phyloP scores from a whole-genome alignment of 352 stramenopile species.

The Pythium sukuiense region DNA sequence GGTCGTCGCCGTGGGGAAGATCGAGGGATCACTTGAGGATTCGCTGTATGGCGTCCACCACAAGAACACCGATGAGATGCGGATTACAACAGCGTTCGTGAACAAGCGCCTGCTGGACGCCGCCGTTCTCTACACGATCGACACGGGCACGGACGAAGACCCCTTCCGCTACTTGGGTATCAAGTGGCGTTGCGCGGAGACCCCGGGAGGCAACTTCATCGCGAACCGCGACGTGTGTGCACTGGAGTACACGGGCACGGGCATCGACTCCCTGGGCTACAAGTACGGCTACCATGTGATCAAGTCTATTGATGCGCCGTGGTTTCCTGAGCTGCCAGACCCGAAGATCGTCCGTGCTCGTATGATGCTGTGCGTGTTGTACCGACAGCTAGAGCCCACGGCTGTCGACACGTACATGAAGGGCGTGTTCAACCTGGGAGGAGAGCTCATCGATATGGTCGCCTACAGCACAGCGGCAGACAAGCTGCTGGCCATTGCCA shows the following conservation, averaged over 20 bases:
- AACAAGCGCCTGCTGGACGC: conserved; percentile 45
- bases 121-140: conserved; percentile 44
- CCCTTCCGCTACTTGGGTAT: conserved; percentile 52
- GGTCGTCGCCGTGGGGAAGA: conserved; percentile 44
- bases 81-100: conserved; percentile 33
- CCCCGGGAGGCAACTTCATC: conserved; percentile 35
- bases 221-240: conserved; percentile 47
- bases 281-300: conserved; percentile 49
- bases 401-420: conserved; percentile 52
- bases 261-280: conserved; percentile 34
- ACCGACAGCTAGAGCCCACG: conserved; percentile 40
- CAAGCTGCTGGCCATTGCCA: conserved; percentile 39
- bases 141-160: conserved; percentile 37
- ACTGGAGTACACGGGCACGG: conserved; percentile 51
- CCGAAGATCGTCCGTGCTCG: conserved; percentile 39
- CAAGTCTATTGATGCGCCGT: conserved; percentile 48
- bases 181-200: conserved; percentile 45
- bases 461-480: conserved; percentile 44
- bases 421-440: conserved; percentile 51
- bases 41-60: conserved; percentile 50
- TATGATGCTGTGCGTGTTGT: conserved; percentile 64
- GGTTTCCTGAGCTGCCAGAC: conserved; percentile 37
- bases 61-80: conserved; percentile 55
- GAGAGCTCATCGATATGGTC: conserved; percentile 40
- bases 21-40: conserved; percentile 47